These are phyloP conservation scores for Penicillium paradoxum DNA, from an alignment of 495 filamentous ascomycete genomes.

Conservation along the genomic window DNA sequence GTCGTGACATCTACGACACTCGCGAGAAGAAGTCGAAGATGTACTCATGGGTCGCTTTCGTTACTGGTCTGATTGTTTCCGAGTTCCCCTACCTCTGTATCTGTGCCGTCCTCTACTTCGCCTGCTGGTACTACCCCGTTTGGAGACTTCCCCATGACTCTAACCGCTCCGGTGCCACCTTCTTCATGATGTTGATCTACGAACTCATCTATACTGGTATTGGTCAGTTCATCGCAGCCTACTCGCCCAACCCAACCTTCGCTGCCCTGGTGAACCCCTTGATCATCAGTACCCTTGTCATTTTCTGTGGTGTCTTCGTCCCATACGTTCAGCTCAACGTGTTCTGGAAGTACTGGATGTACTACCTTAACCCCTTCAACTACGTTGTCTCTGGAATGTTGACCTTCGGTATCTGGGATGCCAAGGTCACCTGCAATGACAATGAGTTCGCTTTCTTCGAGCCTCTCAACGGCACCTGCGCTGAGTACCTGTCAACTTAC, in stretches of 20 bases:
- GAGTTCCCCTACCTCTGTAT: slow-evolving; percentile 51
- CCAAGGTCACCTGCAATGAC: slow-evolving; percentile 49
- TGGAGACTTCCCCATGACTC: slow-evolving; percentile 27
- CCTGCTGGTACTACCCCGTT: slow-evolving; percentile 49
- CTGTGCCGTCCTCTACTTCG: slow-evolving; percentile 45
- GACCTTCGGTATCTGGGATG: slow-evolving; percentile 53
- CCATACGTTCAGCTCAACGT: slow-evolving; percentile 45
- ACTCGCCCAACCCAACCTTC: slow-evolving; percentile 50
- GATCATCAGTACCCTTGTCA: slow-evolving; percentile 49
- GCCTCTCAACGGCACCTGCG: slow-evolving; percentile 50
- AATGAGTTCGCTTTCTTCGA: slow-evolving; percentile 55
- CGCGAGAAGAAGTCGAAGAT: slow-evolving; percentile 50
- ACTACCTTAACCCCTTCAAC: slow-evolving; percentile 65
- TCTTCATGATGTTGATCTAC: slow-evolving; percentile 52
- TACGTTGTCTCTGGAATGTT: slow-evolving; percentile 62
- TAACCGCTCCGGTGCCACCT: slow-evolving; percentile 47
- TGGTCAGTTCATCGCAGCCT: slow-evolving; percentile 56
- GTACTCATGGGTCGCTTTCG: slow-evolving; percentile 52
- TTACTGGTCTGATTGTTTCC: slow-evolving; percentile 45
- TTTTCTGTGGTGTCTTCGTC: slow-evolving; percentile 47
- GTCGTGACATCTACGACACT: slow-evolving; percentile 48
- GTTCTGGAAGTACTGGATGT: slow-evolving; percentile 72
- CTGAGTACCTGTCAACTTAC: slow-evolving; percentile 51
- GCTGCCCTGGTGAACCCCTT: slow-evolving; percentile 53
- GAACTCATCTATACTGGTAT: slow-evolving; percentile 54